Evolutionary conservation across 257 asterid species (phyloP).

Genomic region (Nicotiana obtusifolia): DNA sequence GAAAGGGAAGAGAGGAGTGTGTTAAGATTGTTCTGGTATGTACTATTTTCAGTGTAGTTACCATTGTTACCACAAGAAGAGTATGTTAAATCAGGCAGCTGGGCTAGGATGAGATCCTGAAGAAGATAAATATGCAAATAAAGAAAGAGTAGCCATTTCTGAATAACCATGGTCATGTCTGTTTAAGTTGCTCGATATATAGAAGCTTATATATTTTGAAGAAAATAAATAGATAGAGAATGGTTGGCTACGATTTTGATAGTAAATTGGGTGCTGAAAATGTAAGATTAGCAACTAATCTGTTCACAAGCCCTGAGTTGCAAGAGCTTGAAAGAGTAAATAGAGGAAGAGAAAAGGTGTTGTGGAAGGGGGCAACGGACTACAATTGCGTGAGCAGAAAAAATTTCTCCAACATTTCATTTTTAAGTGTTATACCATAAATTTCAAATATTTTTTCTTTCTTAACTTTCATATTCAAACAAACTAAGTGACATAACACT

Average conservation of each 20-base stretch:
- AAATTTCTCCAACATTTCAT: too few species aligned
- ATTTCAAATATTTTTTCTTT: too few species aligned
- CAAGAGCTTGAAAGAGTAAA: background rate
- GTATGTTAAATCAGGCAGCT: background rate
- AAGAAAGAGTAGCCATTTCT: background rate
- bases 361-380: background rate
- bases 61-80: background rate
- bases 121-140: background rate
- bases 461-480: background rate
- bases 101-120: background rate
- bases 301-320: background rate
- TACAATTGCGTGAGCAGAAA: too few species aligned
- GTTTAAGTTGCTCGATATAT: background rate
- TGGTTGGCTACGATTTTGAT: background rate
- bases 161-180: background rate
- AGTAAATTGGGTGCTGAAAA: background rate
- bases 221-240: background rate
- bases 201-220: too few species aligned
- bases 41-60: background rate
- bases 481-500: background rate
- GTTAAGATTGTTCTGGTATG: conserved; percentile 5
- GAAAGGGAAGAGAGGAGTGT: background rate
- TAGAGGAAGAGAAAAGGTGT: background rate
- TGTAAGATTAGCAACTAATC: background rate
- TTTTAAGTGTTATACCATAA: too few species aligned